These are phyloP conservation scores for Parachlorella kessleri DNA, from an alignment of 139 green algal species.

Conservation along the genomic window DNA sequence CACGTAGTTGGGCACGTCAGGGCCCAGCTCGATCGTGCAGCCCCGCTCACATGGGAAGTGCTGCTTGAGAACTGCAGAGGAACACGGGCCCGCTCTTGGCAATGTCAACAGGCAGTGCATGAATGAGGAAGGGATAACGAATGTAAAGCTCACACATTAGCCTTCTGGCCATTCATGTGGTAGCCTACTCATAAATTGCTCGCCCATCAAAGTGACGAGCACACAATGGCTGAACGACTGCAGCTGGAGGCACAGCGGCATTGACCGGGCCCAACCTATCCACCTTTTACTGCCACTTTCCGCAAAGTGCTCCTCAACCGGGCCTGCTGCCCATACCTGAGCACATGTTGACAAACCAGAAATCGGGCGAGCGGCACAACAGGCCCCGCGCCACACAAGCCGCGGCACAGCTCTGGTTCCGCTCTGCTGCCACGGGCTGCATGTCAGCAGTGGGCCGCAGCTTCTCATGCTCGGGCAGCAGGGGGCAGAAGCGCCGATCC, in stretches of 20 bases:
- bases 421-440: slow-evolving; percentile 1
- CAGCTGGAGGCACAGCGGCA: not conserved
- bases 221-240: no score
- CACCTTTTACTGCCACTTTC: not conserved
- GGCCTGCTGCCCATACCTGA: slow-evolving; percentile 10
- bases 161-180: no score
- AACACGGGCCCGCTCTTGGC: no score
- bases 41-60: slow-evolving; percentile 49
- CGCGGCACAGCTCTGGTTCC: slow-evolving; percentile 28
- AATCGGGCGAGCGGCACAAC: slow-evolving; percentile 35
- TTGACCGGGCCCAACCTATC: not conserved
- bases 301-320: no score
- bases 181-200: no score
- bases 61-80: slow-evolving; percentile 24
- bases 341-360: slow-evolving; percentile 55
- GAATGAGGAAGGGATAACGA: no score
- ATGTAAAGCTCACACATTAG: no score
- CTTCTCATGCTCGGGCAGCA: slow-evolving; percentile 23
- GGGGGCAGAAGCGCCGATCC: slow-evolving; percentile 38
- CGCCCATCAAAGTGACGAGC: no score
- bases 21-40: slow-evolving; percentile 43
- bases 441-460: slow-evolving; percentile 23
- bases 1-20: slow-evolving; percentile 49
- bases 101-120: no score
- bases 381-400: slow-evolving; percentile 29